phyloP scores from a whole-genome alignment of 164 flowering plant species.

The Brasenia schreberi region DNA sequence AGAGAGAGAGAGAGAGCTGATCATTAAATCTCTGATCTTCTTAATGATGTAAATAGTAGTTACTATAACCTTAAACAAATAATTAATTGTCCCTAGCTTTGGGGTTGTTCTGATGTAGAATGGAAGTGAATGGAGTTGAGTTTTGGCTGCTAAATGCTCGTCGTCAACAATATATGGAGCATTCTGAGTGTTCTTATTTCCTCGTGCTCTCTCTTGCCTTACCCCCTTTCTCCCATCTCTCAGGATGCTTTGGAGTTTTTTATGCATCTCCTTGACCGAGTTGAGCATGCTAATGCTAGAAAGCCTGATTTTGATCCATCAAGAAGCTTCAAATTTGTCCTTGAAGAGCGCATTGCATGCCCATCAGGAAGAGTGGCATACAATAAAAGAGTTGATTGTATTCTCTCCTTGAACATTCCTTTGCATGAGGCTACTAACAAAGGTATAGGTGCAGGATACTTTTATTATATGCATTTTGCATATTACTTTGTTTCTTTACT shows the following conservation, averaged over 20 bases:
- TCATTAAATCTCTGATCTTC: too few species aligned
- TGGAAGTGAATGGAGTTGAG: not conserved
- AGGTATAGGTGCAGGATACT: constrained; percentile 28
- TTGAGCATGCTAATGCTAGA: constrained; percentile 58
- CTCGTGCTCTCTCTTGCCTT: not conserved
- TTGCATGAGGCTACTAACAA: constrained; percentile 79
- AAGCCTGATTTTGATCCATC: constrained; percentile 66
- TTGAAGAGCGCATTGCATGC: constrained; percentile 81
- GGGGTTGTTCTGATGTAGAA: not conserved
- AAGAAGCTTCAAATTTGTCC: constrained; percentile 84
- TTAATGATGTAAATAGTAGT: too few species aligned
- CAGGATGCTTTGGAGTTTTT: constrained; percentile 96
- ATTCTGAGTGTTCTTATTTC: not conserved
- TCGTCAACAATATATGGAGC: not conserved
- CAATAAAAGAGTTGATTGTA: constrained; percentile 71
- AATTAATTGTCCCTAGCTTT: not conserved
- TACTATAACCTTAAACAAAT: too few species aligned
- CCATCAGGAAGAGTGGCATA: constrained; percentile 93
- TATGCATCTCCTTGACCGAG: constrained; percentile 91
- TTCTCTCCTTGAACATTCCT: constrained; percentile 83
- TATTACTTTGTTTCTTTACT: not conserved
- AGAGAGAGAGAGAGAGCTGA: too few species aligned
- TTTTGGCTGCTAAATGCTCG: not conserved
- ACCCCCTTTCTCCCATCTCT: constrained; percentile 4
- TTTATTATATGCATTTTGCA: not conserved